A percentile compares a stretch with the other conserved stretches of the same genome.
These are phyloP conservation scores for Zygosaccharomyces gambellarensis DNA, from an alignment of 805 yeast species.

Conservation along the genomic window DNA sequence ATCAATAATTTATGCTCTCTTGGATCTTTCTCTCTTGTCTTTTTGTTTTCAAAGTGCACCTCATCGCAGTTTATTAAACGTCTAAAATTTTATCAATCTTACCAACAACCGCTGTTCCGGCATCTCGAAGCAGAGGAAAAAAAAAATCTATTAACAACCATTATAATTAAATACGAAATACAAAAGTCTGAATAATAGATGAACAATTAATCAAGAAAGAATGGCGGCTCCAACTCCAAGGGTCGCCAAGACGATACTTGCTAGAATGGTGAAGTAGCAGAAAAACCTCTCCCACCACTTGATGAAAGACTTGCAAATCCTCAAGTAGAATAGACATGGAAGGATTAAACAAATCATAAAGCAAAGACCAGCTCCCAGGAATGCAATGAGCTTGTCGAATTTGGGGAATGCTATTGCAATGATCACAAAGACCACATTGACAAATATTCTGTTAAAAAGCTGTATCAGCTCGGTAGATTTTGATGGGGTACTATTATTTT, in stretches of 20 bases:
- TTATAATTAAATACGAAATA: slow-evolving; percentile 2
- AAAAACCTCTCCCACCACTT: slow-evolving; percentile 36
- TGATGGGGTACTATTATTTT: slow-evolving; percentile 18
- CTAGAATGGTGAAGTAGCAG: slow-evolving; percentile 41
- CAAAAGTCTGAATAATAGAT: neutral
- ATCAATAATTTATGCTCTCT: slow-evolving; percentile 3
- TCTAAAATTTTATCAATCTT: slow-evolving; percentile 2
- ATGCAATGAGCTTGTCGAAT: slow-evolving; percentile 76
- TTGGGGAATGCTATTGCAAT: slow-evolving; percentile 66
- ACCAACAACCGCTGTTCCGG: neutral
- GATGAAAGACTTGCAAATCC: slow-evolving; percentile 45
- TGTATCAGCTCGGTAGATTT: slow-evolving; percentile 19
- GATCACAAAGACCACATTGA: slow-evolving; percentile 54
- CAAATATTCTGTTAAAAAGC: slow-evolving; percentile 37
- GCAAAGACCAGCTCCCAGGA: slow-evolving; percentile 76
- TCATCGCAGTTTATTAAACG: slow-evolving; percentile 10
- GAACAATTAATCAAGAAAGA: neutral
- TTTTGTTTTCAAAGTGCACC: neutral
- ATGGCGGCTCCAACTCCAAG: slow-evolving; percentile 57
- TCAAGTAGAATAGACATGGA: slow-evolving; percentile 68
- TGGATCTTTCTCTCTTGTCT: neutral
- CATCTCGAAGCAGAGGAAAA: neutral
- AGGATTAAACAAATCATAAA: slow-evolving; percentile 73
- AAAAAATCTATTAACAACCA: neutral
- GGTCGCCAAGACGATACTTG: slow-evolving; percentile 47